Conservation (phyloP, 1,139 yeast species). For the Geotrichum fermentans region DNA sequence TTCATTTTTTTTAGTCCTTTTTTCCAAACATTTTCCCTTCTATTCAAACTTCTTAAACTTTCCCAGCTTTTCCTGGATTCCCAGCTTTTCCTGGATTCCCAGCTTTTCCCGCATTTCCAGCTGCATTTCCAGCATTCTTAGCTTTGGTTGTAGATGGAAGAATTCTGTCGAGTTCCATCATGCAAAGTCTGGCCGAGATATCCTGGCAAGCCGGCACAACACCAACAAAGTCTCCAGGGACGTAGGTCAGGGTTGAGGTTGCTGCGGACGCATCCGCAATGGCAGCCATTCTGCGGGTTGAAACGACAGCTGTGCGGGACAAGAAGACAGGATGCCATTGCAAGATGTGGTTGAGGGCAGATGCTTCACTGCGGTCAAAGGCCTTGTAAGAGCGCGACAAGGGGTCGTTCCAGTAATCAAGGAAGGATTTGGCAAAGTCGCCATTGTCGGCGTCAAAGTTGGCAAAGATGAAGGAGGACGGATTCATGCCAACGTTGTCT, state of each 20-base stretch:
- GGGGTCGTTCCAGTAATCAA: conserved; percentile 74
- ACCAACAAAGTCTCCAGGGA: conserved; percentile 1
- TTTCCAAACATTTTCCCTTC: too few relatives aligned
- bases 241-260: not conserved
- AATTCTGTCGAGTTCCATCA: not conserved
- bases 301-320: conserved; percentile 66
- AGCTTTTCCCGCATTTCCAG: too few relatives aligned
- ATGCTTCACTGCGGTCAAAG: conserved; percentile 52
- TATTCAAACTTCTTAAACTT: too few relatives aligned
- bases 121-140: too few relatives aligned
- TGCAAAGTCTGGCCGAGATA: not conserved
- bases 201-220: not conserved
- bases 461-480: conserved; percentile 64
- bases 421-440: conserved; percentile 52
- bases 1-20: too few relatives aligned
- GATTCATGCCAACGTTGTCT: conserved; percentile 53
- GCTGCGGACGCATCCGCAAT: conserved; percentile 20
- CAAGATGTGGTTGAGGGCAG: conserved; percentile 71
- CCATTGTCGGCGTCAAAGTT: conserved; percentile 45
- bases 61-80: too few relatives aligned
- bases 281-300: conserved; percentile 52
- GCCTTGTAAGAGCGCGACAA: conserved; percentile 60
- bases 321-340: conserved; percentile 91
- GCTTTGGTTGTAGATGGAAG: too few relatives aligned
- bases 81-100: too few relatives aligned